Evolutionary conservation across 169 alveolate genomes (phyloP).

Genomic region (Plasmodium blacklocki): DNA sequence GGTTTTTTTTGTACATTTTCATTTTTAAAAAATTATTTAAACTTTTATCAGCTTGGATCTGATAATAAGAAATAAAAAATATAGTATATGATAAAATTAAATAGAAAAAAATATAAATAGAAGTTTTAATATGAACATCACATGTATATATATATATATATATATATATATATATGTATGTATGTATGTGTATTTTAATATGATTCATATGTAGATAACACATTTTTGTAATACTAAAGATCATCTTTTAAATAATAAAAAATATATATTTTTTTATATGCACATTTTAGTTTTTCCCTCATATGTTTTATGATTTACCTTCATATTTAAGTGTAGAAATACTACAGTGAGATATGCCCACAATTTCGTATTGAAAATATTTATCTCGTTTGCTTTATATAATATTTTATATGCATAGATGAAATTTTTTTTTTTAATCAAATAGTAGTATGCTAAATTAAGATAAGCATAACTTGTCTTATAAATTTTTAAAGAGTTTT

Average conservation of each 20-base stretch:
- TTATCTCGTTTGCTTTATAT: conserved; percentile 59
- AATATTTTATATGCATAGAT: conserved; percentile 30
- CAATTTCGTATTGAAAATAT: conserved; percentile 24
- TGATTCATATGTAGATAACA: neutral
- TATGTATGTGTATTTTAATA: neutral
- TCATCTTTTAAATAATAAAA: neutral
- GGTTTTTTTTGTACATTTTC: conserved; percentile 24
- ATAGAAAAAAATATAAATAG: neutral
- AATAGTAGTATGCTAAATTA: conserved; percentile 25
- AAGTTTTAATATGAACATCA: neutral
- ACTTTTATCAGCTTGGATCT: conserved; percentile 63
- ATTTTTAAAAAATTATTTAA: conserved; percentile 53
- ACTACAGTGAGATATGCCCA: conserved; percentile 47
- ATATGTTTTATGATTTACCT: conserved; percentile 9
- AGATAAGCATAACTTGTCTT: conserved; percentile 59
- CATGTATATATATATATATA: neutral
- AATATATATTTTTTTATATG: neutral
- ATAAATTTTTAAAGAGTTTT: conserved; percentile 24
- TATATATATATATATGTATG: neutral
- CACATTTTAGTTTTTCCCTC: neutral
- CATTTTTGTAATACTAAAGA: neutral
- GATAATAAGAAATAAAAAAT: conserved; percentile 1
- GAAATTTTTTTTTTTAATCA: conserved; percentile 30
- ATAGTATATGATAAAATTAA: neutral
- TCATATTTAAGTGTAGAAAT: conserved; percentile 42